Base-by-base conservation (phyloP, 331 rosid genomes). In the Malus hybrid region DNA sequence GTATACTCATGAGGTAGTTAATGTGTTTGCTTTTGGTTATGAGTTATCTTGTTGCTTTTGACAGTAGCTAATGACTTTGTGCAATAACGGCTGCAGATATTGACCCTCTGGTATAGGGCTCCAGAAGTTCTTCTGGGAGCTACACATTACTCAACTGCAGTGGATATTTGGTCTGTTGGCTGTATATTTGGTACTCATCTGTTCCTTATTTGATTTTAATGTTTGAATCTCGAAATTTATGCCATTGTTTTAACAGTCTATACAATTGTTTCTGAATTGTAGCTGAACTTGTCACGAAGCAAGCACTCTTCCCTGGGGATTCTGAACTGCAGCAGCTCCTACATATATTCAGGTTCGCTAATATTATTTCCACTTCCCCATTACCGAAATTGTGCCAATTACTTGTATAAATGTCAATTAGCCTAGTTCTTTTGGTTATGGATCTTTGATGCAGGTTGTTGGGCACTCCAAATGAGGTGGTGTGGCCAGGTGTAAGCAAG, bases 41-140 rank as follows among this genome's bases (percentile, higher is more conserved):
- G 0, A 28, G 22, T 46, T 48, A 29, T 4, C 50, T 50, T 18
- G 44, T 30, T 26, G 58, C 9, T 36, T 19, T 28, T 72, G n/a
- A 9, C 18, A 24, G 26, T 24, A 16, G 68, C 28, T 10, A 60
- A 61, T 44, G 50, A 58, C 4, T 42, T 15, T 7, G 3, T 50
- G 48, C 6, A 24, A 8, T 62, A 20, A 42, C 66, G 32, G 26
- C 63, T 82, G 71, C 91, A 93, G 99, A 94, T 94, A 64, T 73
- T 94, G 65, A 94, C 99, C 42, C 92, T 94, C n/a, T 94, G 97
- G 97, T 94, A 94, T 70, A 90, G 98, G 88, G 98, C 99, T 36
- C 99, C 99, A 44, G 99, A 94, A 83, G 99, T 94, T 62, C 97
- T 94, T 73, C 67, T 94, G 79, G 99, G 99, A n/a, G 88, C 93